A percentile compares a stretch with the other conserved stretches of the same genome.
Conservation (phyloP, 1,284 basidiomycete species). For the Ustilago nuda region DNA sequence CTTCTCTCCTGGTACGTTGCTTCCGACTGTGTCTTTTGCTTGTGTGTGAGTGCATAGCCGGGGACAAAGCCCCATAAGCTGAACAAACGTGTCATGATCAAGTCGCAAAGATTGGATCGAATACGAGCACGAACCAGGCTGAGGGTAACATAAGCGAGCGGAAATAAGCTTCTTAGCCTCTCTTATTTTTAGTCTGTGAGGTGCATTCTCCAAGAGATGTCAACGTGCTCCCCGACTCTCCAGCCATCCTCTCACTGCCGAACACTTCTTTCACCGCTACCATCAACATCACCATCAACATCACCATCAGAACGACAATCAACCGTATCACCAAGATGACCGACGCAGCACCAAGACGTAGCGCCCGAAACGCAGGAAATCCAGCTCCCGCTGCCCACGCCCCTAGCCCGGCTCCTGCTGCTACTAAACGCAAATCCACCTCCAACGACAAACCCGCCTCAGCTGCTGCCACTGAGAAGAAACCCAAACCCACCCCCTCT, state of each 20-base stretch:
- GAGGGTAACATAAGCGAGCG: slow-evolving; percentile 5
- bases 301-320: background rate
- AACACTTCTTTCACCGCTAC: background rate
- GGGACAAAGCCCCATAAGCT: background rate
- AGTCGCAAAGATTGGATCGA: slow-evolving; percentile 1
- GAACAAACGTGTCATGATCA: background rate
- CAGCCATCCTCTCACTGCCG: background rate
- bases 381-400: slow-evolving; percentile 15
- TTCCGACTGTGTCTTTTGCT: background rate
- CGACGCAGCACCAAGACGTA: slow-evolving; percentile 25
- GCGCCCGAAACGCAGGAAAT: slow-evolving; percentile 37
- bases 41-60: background rate
- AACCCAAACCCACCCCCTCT: slow-evolving; percentile 16
- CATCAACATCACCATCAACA: background rate
- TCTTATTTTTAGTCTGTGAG: background rate
- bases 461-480: slow-evolving; percentile 19
- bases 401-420: slow-evolving; percentile 10
- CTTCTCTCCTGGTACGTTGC: background rate
- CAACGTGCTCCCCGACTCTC: background rate
- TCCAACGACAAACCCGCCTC: slow-evolving; percentile 17
- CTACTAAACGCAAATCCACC: slow-evolving; percentile 9
- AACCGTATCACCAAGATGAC: slow-evolving; percentile 8
- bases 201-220: background rate
- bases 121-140: slow-evolving; percentile 8
- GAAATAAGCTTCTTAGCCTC: slow-evolving; percentile 1